phyloP scores from a whole-genome alignment of 2,329 filamentous ascomycete species.

The Beauveria bassiana region DNA sequence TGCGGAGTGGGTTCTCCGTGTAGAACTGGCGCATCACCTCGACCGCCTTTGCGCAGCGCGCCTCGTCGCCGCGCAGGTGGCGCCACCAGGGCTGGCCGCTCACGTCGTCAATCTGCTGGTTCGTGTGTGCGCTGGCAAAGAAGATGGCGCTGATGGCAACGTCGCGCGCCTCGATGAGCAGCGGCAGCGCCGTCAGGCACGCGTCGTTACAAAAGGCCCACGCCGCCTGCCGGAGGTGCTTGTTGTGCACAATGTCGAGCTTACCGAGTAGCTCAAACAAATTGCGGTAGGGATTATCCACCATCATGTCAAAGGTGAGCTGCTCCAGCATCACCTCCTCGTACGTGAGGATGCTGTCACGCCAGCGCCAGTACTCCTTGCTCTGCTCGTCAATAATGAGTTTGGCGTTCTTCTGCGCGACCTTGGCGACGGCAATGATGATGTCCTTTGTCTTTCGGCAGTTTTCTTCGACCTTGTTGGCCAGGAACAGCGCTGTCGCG shows the following conservation, averaged over 20 bases:
- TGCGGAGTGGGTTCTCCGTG: constrained; percentile 53
- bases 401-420: constrained; percentile 88
- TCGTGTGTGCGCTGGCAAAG: constrained; percentile 70
- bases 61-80: constrained; percentile 61
- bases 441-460: constrained; percentile 93
- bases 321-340: constrained; percentile 89
- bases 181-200: constrained; percentile 73
- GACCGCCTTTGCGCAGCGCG: constrained; percentile 64
- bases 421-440: constrained; percentile 86
- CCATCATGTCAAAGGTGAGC: constrained; percentile 86
- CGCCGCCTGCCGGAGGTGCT: constrained; percentile 71
- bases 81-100: constrained; percentile 83
- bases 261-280: constrained; percentile 74
- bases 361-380: constrained; percentile 98
- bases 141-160: constrained; percentile 83
- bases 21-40: constrained; percentile 67
- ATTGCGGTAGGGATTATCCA: constrained; percentile 79
- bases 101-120: constrained; percentile 68
- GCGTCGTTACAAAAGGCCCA: constrained; percentile 95
- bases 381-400: constrained; percentile 91
- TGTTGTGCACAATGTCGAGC: constrained; percentile 69
- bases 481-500: constrained; percentile 84
- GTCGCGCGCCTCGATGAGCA: constrained; percentile 70
- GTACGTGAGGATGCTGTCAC: constrained; percentile 84
- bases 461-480: constrained; percentile 96